Base-by-base conservation (phyloP, 2,329 filamentous ascomycete species). In the Chrysoporthe austroafricana region DNA sequence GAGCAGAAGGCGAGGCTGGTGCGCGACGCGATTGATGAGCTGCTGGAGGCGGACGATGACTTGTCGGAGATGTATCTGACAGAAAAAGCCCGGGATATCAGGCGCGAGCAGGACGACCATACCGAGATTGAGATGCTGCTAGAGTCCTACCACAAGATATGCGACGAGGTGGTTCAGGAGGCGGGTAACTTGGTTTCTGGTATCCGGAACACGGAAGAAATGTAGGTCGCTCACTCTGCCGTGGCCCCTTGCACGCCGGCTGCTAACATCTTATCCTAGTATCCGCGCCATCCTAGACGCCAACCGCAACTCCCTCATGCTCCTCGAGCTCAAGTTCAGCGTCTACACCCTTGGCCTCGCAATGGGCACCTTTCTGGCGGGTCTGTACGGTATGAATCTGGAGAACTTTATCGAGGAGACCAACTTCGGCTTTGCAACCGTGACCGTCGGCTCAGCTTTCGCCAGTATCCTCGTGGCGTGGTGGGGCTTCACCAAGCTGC, bases 321-420 rank as follows among this genome's bases (percentile, higher is more conserved):
- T 99, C 21, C 87, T 98, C 43, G 96, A 98, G 71, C 89, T 99
- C 73, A 97, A 97, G 77, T 97, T 98, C 81, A 96, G 92, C 76
- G 94, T 99, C 69, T 93, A 94, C 67, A 98, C 96, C 0, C 87
- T 99, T 4, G 94, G 94, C n/a, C 88, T 98, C 60, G 95, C 93
- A 65, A 93, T 94, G 76, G 96, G 96, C 66, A 97, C 96, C 62
- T 96, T 98, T 76, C 86, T 97, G 74, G 96, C 96, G 9, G 94
- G 94, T n/a, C 88, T 99, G n/a, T 99, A 98, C 84, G 96, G 96
- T 73, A 98, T 98, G 94, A 99, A 99, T 82, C 83, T 99, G 71
- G 96, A 97, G 77, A 98, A 98, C 80, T 98, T 97, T 79, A 93
- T 98, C 74, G 96, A 99, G 82, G 95, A 98, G 77, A 94, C 92